These are phyloP conservation scores for Triglochin maritima DNA, from an alignment of 106 monocot species.

Conservation along the genomic window DNA sequence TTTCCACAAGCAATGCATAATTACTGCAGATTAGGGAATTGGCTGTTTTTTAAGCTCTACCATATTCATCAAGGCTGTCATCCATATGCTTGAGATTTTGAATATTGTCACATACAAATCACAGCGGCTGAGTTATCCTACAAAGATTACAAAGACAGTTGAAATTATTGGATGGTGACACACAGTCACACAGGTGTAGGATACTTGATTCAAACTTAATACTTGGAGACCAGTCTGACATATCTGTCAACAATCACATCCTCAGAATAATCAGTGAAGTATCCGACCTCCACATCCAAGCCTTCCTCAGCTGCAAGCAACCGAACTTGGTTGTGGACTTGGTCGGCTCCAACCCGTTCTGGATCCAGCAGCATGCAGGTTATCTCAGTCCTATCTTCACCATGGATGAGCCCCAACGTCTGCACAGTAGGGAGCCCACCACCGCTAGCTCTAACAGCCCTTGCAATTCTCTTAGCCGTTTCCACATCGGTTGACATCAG, in stretches of 20 bases:
- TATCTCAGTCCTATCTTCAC: constrained; percentile 26
- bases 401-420: constrained; percentile 23
- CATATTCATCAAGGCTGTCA: background rate
- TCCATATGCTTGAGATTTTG: background rate
- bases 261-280: constrained; percentile 43
- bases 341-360: constrained; percentile 9
- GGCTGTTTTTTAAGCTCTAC: background rate
- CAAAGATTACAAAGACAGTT: too few relatives aligned
- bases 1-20: too few relatives aligned
- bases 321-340: constrained; percentile 20
- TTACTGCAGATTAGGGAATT: background rate
- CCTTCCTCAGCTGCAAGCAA: constrained; percentile 25
- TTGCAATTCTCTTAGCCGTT: constrained; percentile 12
- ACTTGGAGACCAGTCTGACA: constrained; percentile 5
- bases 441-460: constrained; percentile 15
- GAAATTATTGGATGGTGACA: too few relatives aligned
- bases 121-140: background rate
- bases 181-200: background rate
- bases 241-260: constrained; percentile 34
- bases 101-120: background rate
- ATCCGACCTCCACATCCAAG: constrained; percentile 32
- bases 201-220: background rate
- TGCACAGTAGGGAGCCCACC: constrained; percentile 30
- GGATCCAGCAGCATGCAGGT: constrained; percentile 22
- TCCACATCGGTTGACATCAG: constrained; percentile 14